phyloP scores from a whole-genome alignment of 129 eudicot genomes.

The Erigeron canadensis region DNA sequence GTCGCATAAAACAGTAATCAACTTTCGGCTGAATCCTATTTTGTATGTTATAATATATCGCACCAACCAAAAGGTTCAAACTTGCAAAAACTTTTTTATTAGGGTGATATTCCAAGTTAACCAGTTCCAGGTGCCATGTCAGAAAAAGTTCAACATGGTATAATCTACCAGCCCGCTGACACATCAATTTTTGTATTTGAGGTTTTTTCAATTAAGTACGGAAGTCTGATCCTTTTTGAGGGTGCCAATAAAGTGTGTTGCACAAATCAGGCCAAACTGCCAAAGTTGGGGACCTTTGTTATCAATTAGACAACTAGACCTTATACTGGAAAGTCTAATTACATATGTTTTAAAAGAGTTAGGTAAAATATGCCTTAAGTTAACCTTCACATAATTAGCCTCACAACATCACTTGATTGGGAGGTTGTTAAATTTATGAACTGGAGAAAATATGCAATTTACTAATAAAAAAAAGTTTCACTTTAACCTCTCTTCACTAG shows the following conservation, averaged over 20 bases:
- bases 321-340: neutral
- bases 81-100: too few species aligned
- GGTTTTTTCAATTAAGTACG: neutral
- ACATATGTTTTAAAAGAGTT: neutral
- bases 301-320: neutral
- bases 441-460: conserved; percentile 2
- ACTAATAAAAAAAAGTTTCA: neutral
- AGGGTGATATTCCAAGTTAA: neutral
- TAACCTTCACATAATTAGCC: too few species aligned
- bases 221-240: neutral
- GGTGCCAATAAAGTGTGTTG: neutral
- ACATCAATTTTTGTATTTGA: neutral
- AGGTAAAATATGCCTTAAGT: too few species aligned
- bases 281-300: neutral
- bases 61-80: neutral
- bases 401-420: neutral
- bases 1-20: too few species aligned
- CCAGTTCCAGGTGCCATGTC: neutral
- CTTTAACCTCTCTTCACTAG: neutral
- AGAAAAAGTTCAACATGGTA: neutral
- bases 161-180: neutral
- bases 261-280: neutral
- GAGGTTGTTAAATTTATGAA: neutral
- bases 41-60: neutral
- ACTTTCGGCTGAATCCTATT: neutral